Evolutionary conservation across 805 yeast species (phyloP), one percentile per base, ranked within the genome.

Genomic region (Dipodascopsis uninucleata): DNA sequence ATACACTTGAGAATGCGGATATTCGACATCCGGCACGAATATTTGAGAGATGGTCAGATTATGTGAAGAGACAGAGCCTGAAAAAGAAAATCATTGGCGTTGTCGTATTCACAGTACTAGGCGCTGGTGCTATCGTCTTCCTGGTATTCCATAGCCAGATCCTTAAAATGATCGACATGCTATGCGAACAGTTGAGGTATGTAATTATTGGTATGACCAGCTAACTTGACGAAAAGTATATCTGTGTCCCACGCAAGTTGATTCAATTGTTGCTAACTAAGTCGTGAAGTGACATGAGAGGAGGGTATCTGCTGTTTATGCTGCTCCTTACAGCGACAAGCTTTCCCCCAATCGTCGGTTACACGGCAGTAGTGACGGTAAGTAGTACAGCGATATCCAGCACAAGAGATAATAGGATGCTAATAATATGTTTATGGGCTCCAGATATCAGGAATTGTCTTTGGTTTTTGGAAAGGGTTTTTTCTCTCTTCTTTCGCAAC

Each of bases 311-410:
- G 2, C 47, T 69, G 2, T 53, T 89, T 45, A 74, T 80, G 40
- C 14, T 64, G 3, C 61, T 81, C 36, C 64, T 88, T 3, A 75
- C 82, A 53, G 22, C 73, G 1, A 88, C 89, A 3, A 79, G 93
- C 0, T 89, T 90, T 69, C 97, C 98, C 1, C 98, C 97, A 1
- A 53, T 90, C 55, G 64, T 87, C 26, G 98, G 98, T 1, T 89
- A 81, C 65, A 75, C 90, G 3, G 71, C 81, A 8, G 46, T 44
- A 4, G 47, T 57, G 12, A 56, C 59, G 9, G 57, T 53, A 43
- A 21, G 55, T 3, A 3, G 35, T 16, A 3, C 9, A 20, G 10
- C 9, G 1, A 21, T 14, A 14, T 35, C 16, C 8, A 35, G n/a
- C 14, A 10, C 16, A 9, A 14, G 7, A 36, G 9, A 14, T 28